These are phyloP conservation scores for Brettanomyces custersianus DNA, from an alignment of 805 yeast species.

Conservation along the genomic window DNA sequence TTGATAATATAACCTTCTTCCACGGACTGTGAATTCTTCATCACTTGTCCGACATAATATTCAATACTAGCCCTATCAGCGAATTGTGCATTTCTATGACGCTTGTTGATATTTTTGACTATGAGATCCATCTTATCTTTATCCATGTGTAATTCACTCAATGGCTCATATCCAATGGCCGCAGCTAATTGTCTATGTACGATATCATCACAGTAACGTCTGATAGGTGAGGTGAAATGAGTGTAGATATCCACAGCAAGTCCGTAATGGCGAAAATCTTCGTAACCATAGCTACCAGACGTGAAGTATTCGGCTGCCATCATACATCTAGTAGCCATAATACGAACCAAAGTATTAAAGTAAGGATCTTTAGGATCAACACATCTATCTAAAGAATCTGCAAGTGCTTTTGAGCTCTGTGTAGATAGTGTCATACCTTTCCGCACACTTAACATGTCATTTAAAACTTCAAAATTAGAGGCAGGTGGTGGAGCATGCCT, in stretches of 20 bases:
- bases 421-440: slow-evolving; percentile 69
- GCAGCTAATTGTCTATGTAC: slow-evolving; percentile 97
- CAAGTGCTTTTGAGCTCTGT: slow-evolving; percentile 83
- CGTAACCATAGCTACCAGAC: slow-evolving; percentile 79
- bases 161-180: slow-evolving; percentile 89
- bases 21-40: slow-evolving; percentile 69
- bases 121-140: slow-evolving; percentile 83
- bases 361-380: slow-evolving; percentile 76
- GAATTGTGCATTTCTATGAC: slow-evolving; percentile 97
- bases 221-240: slow-evolving; percentile 96
- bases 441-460: slow-evolving; percentile 78
- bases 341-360: slow-evolving; percentile 87
- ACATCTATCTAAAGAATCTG: slow-evolving; percentile 88
- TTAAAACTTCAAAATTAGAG: slow-evolving; percentile 80
- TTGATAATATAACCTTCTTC: slow-evolving; percentile 90
- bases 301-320: slow-evolving; percentile 98
- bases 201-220: slow-evolving; percentile 96
- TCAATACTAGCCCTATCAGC: slow-evolving; percentile 98
- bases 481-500: slow-evolving; percentile 98
- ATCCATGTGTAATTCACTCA: slow-evolving; percentile 77
- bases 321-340: slow-evolving; percentile 98
- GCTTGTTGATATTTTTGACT: slow-evolving; percentile 79
- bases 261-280: slow-evolving; percentile 95
- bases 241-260: slow-evolving; percentile 95
- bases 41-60: slow-evolving; percentile 95